phyloP scores from a whole-genome alignment of 1,284 basidiomycete genomes.

The Farysia itapuensis region DNA sequence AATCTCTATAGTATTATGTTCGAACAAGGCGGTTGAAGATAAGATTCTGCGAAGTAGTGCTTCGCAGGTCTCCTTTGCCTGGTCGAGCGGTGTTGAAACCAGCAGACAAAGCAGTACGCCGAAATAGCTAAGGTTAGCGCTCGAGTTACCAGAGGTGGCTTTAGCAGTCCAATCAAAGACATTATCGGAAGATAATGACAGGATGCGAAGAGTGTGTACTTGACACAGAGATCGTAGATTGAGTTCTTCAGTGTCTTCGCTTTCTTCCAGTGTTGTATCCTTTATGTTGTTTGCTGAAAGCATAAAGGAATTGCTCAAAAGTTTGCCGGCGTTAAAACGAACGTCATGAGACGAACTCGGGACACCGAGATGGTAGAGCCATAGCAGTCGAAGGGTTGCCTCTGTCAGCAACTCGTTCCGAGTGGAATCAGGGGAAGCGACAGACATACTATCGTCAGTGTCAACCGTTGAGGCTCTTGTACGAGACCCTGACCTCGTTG shows the following conservation, averaged over 20 bases:
- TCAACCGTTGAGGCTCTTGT: not conserved
- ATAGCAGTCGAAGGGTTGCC: constrained; percentile 74
- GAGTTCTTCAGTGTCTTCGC: constrained; percentile 60
- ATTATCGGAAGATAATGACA: constrained; percentile 23
- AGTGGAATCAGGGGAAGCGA: not conserved
- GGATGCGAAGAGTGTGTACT: constrained; percentile 72
- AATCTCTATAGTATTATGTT: constrained; percentile 75
- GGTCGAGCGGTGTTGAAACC: constrained; percentile 16
- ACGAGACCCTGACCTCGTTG: not conserved
- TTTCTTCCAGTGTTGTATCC: constrained; percentile 9
- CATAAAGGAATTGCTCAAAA: constrained; percentile 67
- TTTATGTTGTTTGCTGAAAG: not conserved
- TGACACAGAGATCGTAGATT: constrained; percentile 70
- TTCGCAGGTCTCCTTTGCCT: constrained; percentile 27
- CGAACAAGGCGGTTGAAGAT: constrained; percentile 74
- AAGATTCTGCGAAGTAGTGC: constrained; percentile 59
- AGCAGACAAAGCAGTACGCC: constrained; percentile 36
- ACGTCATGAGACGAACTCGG: constrained; percentile 75
- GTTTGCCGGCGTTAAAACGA: constrained; percentile 80
- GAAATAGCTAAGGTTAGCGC: constrained; percentile 49
- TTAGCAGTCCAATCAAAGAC: constrained; percentile 66
- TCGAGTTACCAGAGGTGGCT: constrained; percentile 65
- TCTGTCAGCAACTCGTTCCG: constrained; percentile 74
- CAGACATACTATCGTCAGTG: not conserved
- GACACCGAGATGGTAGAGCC: constrained; percentile 78